Base-by-base conservation (phyloP, 176 grass and related monocot species). In the Aegilops longissima region DNA sequence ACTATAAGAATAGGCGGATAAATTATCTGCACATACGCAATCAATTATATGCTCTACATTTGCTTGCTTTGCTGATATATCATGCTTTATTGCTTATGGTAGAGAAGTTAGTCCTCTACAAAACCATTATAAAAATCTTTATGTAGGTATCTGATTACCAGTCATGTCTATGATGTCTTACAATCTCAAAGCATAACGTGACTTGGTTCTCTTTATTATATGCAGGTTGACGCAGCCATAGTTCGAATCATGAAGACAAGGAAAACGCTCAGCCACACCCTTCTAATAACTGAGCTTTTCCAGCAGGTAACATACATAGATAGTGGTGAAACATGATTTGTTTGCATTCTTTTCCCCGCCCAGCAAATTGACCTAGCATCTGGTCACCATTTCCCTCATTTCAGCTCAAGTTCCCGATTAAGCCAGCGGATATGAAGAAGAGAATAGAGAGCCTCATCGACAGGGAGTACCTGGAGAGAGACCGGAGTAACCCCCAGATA, bases 221-320 rank as follows among this genome's bases (percentile, higher is more conserved):
- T 86, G 69, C 83, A 99, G 97, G 94, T 99, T 84, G 97, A 99
- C 78, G 97, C 97, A 0, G 97, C 94, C 68, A 97, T 99, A 44
- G 94, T 99, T 92, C 92, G 97, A 56, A 99, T 97, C 40, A 99
- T 97, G 97, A 99, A 99, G 94, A 99, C 94, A 1, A 90, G 97
- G 76, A 96, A 99, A 88, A 86, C 94, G 20, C 97, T 99, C 59
- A 99, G 94, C 73, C 97, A 99, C 89, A 99, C 97, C 29, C 92
- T 99, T 83, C 71, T 99, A 90, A 99, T 99, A 81, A 96, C 97
- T n/a, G 97, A 99, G 85, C 92, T 99, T 68, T 99, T 94, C 86
- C 94, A 99, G 73, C 97, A 99, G 97, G 97, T 97, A 82, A 77
- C 27, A 27, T 27, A 27, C 27, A 27, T 27, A 27, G 27, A 27